These are phyloP conservation scores for Cladorrhinum sp. DNA, from an alignment of 2,329 filamentous ascomycete species.

Conservation along the genomic window DNA sequence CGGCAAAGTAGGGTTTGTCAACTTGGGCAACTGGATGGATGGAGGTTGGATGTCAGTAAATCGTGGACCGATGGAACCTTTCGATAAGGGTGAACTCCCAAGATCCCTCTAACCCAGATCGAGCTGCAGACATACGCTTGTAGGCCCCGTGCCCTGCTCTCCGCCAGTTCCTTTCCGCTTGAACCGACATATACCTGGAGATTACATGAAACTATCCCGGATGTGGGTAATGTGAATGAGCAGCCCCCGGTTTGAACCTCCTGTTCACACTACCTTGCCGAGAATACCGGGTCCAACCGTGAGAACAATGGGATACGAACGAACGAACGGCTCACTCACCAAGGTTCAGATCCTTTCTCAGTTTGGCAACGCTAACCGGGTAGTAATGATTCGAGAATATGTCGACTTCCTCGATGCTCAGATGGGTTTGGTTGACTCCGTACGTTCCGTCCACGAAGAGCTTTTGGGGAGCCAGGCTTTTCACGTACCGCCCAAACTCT, in stretches of 20 bases:
- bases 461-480: constrained; percentile 42
- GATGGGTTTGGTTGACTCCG: constrained; percentile 44
- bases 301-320: not conserved
- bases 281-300: not conserved
- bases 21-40: constrained; percentile 33
- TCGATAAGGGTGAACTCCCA: not conserved
- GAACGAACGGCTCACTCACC: constrained; percentile 15
- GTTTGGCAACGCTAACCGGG: constrained; percentile 38
- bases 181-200: not conserved
- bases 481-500: constrained; percentile 42
- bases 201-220: not conserved
- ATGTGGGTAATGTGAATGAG: not conserved
- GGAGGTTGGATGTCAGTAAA: not conserved
- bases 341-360: constrained; percentile 33
- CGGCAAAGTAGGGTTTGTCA: constrained; percentile 43
- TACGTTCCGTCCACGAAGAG: constrained; percentile 47
- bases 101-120: not conserved
- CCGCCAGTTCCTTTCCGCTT: not conserved
- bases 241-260: not conserved
- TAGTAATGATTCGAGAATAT: constrained; percentile 49
- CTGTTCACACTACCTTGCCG: not conserved
- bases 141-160: not conserved
- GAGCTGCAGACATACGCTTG: not conserved
- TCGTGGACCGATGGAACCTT: not conserved
- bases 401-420: constrained; percentile 42